Base-by-base conservation (phyloP, 2,329 filamentous ascomycete genomes). In the Lecanoromycetidae sp. region DNA sequence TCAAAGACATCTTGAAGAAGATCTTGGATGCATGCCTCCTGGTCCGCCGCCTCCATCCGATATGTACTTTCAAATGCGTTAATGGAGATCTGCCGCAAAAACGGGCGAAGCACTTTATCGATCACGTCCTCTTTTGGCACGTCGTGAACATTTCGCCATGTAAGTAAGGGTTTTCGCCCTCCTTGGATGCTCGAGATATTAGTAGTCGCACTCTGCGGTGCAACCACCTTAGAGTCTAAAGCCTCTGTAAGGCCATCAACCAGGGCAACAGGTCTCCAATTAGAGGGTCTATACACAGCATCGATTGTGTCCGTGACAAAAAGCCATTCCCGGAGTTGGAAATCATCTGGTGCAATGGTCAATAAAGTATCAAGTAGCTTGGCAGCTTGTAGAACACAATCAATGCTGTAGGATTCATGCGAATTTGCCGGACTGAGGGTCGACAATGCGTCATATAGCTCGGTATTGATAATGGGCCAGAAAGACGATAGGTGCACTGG, bases 291-390 rank as follows among this genome's bases (percentile, higher is more conserved):
- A 64, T 98, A 94, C 27, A 98, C 84, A 1, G 91, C 88, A 58
- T 98, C 91, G 54, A 95, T 88, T 12, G 90, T 96, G 64, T 98
- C 91, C 1, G 87, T 94, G 46, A 98, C 81, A 63, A 94, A 98
- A 3, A 96, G 77, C 91, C 91, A 98, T 68, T 95, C 87, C 58
- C 94, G 83, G n/a, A 96, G 76, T 63, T 96, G 91, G 66, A 96
- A 98, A 62, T 98, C 91, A 56, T 98, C 91, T 0, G 88, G 90
- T 4, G 84, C 82, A 6, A 88, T 72, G 35, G 87, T 81, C 12
- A 96, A 75, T n/a, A 98, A 71, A 17, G 87, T 71, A 59, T 98
- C 91, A 3, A 98, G 74, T 3, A 98, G 74, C 61, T 96, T 98
- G 67, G 88, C 95, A 0, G 87, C 88, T 62, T 98, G 90, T 3